phyloP scores from a whole-genome alignment of 192 early-diverging fungal genomes.

The Coemansia sp. region DNA sequence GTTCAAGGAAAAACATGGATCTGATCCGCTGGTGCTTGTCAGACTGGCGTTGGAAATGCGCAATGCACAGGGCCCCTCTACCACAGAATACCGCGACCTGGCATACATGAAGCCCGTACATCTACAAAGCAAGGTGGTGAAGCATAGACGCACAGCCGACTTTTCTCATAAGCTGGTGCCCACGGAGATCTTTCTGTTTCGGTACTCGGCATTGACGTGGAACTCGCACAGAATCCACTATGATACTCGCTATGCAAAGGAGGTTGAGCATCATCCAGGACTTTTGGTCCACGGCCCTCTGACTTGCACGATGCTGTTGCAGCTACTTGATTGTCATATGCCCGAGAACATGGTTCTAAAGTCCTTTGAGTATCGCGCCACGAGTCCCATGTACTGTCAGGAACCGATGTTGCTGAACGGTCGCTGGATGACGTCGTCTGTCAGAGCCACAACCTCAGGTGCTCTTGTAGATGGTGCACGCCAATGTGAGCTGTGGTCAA shows the following conservation, averaged over 20 bases:
- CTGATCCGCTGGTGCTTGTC: conserved; percentile 66
- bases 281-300: conserved; percentile 80
- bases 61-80: conserved; percentile 58
- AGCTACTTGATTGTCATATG: conserved; percentile 56
- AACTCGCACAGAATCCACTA: conserved; percentile 91
- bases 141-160: conserved; percentile 56
- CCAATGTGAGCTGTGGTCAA: conserved; percentile 70
- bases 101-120: conserved; percentile 57
- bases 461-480: conserved; percentile 19
- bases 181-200: conserved; percentile 70
- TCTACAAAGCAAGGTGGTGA: conserved; percentile 24
- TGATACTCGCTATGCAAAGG: conserved; percentile 65
- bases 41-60: conserved; percentile 59
- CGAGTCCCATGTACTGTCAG: conserved; percentile 63
- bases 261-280: conserved; percentile 64
- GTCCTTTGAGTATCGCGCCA: conserved; percentile 66
- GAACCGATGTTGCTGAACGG: conserved; percentile 55
- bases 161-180: conserved; percentile 58
- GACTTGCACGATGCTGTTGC: conserved; percentile 69
- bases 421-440: conserved; percentile 24
- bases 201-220: conserved; percentile 87
- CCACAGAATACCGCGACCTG: conserved; percentile 64
- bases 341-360: conserved; percentile 40
- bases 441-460: conserved; percentile 1
- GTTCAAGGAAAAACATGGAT: conserved; percentile 49